A percentile compares a stretch with the other conserved stretches of the same genome.
phyloP scores from a whole-genome alignment of 257 asterid species.

The Solanum sejunctum region DNA sequence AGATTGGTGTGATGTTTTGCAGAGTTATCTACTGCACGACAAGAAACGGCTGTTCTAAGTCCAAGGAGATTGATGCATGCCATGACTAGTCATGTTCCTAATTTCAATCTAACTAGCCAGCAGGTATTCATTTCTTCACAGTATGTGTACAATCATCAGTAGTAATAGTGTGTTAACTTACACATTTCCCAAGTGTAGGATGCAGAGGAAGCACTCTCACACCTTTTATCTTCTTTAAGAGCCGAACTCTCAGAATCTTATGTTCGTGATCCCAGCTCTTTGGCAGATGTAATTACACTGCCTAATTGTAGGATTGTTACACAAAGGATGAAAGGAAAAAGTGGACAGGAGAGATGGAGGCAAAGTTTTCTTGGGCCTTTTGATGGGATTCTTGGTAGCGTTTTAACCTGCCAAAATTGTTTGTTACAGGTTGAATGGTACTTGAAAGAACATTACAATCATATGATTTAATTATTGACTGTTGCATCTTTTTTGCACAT shows the following conservation, averaged over 20 bases:
- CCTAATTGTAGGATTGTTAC: conserved; percentile 36
- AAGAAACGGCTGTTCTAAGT: conserved; percentile 41
- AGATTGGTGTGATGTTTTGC: conserved; percentile 15
- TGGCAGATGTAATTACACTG: conserved; percentile 45
- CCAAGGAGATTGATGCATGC: conserved; percentile 73
- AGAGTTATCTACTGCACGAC: conserved; percentile 53
- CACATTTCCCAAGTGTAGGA: conserved; percentile 42
- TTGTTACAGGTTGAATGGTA: conserved; percentile 89
- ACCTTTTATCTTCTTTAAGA: conserved; percentile 64
- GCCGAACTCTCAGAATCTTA: conserved; percentile 62
- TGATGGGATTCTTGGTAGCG: conserved; percentile 76
- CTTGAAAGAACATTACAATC: conserved; percentile 24
- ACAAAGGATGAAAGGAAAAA: conserved; percentile 23
- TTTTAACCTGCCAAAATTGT: conserved; percentile 72
- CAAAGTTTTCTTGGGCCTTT: conserved; percentile 72
- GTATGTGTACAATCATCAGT: neutral
- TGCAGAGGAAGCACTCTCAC: conserved; percentile 93
- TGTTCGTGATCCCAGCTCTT: conserved; percentile 29
- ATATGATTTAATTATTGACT: neutral
- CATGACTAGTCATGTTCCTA: conserved; percentile 58
- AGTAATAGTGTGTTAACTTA: neutral
- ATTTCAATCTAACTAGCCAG: conserved; percentile 68
- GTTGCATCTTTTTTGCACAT: neutral
- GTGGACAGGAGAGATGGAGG: conserved; percentile 57
- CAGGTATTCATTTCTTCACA: conserved; percentile 40